phyloP scores from a whole-genome alignment of 495 filamentous ascomycete species.

The Aspergillus taichungensis region DNA sequence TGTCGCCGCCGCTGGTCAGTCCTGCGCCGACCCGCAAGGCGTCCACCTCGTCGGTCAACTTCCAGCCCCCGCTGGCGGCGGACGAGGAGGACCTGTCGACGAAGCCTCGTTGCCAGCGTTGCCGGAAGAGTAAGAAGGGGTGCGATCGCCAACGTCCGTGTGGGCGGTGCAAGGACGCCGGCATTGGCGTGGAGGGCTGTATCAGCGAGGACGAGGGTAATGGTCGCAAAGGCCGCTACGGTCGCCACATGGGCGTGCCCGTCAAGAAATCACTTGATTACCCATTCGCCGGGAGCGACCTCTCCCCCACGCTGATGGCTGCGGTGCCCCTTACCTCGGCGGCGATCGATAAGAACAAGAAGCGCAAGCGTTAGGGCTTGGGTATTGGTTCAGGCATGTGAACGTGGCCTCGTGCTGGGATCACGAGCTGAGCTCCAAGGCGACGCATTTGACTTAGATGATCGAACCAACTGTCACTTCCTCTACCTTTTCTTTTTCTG shows the following conservation, averaged over 20 bases:
- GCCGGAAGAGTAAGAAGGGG: conserved; percentile 98
- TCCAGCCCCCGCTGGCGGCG: conserved; percentile 61
- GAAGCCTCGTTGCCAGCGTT: conserved; percentile 95
- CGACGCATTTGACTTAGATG: too few relatives aligned
- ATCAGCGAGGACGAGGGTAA: conserved; percentile 96
- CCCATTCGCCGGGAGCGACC: conserved; percentile 13
- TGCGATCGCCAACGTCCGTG: conserved; percentile 95
- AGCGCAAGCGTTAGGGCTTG: conserved; percentile 54
- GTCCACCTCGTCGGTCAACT: conserved; percentile 56
- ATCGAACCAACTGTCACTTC: background rate
- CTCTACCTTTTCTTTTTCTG: background rate
- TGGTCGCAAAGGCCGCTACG: conserved; percentile 91
- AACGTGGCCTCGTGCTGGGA: too few relatives aligned
- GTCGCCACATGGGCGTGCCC: conserved; percentile 91
- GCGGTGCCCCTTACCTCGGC: conserved; percentile 26
- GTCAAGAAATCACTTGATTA: conserved; percentile 57
- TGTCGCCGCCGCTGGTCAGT: conserved; percentile 55
- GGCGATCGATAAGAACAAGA: conserved; percentile 54
- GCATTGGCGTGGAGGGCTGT: conserved; percentile 83
- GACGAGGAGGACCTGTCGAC: conserved; percentile 87
- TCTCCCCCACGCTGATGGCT: conserved; percentile 23
- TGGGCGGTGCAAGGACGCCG: conserved; percentile 89
- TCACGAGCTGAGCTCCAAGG: too few relatives aligned
- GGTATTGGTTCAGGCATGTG: background rate
- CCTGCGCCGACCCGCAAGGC: conserved; percentile 67